Base-by-base conservation (phyloP, 1,284 basidiomycete genomes). In the Trichosporon faecale region DNA sequence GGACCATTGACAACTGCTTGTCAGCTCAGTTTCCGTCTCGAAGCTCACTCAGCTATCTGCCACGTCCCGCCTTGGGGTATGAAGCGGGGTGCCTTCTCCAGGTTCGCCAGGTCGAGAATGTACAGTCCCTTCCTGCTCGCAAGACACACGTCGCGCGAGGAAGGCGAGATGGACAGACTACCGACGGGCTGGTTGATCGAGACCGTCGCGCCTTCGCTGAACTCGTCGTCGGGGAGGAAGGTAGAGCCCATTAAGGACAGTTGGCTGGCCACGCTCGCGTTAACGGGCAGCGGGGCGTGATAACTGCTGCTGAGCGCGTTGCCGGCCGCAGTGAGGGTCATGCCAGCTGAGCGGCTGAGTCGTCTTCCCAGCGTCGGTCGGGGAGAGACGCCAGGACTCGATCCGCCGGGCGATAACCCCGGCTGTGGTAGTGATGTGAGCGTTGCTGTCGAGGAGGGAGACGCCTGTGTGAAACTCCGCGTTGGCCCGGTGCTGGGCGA, bases 61-160 rank as follows among this genome's bases (percentile, higher is more conserved):
- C 95, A 98, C 9, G 92, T 94, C 2, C 95, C 95, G 12, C 94
- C 92, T 83, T 99, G 95, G 2, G 96, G 95, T 11, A 98, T 87
- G 78, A 94, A 98, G 60, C 96, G 89, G 16, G 97, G 96, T 0
- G 94, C 88, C 72, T 92, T 90, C 44, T 93, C 87, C 0, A 94
- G 92, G 29, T 92, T 89, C 72, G 95, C 91, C 8, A 99, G 86
- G 83, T 98, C 96, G 74, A 99, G 91, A 72, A 99, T 95, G 82
- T 94, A 98, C n/a, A 99, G 86, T 0, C 96, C 96, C 74, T 94
- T 91, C 8, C 96, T 89, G 16, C 91, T 92, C 21, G 84, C 84
- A 14, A 85, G 75, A 69, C 82, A 85, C 18, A 86, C 83, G 75
- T 85, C 84, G 33, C 84, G 72, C 64, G 76, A 79, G 55, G 77